phyloP scores from a whole-genome alignment of 768 basidiomycete species.

The Paxillus ammoniavirescens region DNA sequence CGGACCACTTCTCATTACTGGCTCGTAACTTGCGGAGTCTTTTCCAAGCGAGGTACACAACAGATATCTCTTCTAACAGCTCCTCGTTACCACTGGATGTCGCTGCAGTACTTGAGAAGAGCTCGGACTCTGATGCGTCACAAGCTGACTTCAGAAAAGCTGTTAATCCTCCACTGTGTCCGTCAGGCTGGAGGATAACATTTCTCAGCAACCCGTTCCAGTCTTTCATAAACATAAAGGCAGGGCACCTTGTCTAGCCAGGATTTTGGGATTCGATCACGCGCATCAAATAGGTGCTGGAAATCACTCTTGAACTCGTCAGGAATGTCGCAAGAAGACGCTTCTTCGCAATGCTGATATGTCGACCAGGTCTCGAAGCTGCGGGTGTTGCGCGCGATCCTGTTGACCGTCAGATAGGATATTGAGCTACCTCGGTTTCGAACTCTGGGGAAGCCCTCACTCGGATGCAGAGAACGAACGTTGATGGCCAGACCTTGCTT shows the following conservation, averaged over 20 bases:
- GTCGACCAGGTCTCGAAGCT: conserved; percentile 53
- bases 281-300: conserved; percentile 38
- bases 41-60: conserved; percentile 46
- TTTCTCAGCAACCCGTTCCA: neutral
- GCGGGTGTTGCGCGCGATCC: conserved; percentile 48
- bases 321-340: conserved; percentile 45
- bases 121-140: conserved; percentile 28
- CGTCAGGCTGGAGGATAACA: conserved; percentile 4
- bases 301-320: conserved; percentile 36
- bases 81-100: conserved; percentile 11
- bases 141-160: conserved; percentile 33
- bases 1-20: conserved; percentile 47
- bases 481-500: conserved; percentile 18
- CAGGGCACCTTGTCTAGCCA: conserved; percentile 43
- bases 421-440: neutral
- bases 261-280: conserved; percentile 33
- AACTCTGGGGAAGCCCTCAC: conserved; percentile 24
- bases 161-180: conserved; percentile 12
- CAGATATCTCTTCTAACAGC: conserved; percentile 37
- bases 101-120: conserved; percentile 37
- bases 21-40: conserved; percentile 42
- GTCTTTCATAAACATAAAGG: neutral
- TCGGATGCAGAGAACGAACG: conserved; percentile 48
- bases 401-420: conserved; percentile 17
- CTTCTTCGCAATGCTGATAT: conserved; percentile 50